Percentiles rank a stretch among this genome's conserved stretches.
Conservation (phyloP, 1,284 basidiomycete species). For the Trichosporon sp. region DNA sequence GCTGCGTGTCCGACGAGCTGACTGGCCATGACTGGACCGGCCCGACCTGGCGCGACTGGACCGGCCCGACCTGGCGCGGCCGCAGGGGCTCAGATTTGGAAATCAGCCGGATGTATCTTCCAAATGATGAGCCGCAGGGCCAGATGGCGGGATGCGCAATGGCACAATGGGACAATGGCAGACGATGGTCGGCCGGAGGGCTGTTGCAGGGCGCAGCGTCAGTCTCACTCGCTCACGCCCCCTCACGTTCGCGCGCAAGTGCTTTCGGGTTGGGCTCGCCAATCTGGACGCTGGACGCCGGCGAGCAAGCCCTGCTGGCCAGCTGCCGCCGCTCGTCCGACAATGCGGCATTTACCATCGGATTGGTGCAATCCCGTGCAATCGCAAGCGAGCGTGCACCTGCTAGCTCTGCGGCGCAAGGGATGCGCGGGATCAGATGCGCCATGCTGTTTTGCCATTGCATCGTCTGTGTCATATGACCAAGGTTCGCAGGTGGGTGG, state of each 20-base stretch:
- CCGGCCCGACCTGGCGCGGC: not conserved
- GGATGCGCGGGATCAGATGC: not conserved
- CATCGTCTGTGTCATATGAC: conserved; percentile 2
- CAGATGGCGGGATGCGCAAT: not conserved
- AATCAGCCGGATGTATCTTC: not conserved
- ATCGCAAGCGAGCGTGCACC: not conserved
- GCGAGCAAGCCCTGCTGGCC: not conserved
- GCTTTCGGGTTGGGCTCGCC: not conserved
- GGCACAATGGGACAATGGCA: too few relatives aligned
- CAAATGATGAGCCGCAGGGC: not conserved
- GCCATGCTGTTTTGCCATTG: not conserved
- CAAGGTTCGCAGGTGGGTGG: not conserved
- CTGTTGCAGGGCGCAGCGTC: not conserved
- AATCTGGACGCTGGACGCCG: not conserved
- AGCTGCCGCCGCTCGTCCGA: not conserved
- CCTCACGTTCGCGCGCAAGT: not conserved
- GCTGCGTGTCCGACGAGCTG: not conserved
- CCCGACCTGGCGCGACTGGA: too few relatives aligned
- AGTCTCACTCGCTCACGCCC: not conserved
- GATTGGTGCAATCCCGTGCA: not conserved
- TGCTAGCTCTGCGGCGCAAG: not conserved
- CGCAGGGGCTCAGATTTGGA: not conserved
- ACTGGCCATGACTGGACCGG: too few relatives aligned
- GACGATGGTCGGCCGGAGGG: not conserved
- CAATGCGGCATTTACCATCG: not conserved